These are phyloP conservation scores for Posidonia australis DNA, from an alignment of 106 monocot genomes.

Conservation along the genomic window DNA sequence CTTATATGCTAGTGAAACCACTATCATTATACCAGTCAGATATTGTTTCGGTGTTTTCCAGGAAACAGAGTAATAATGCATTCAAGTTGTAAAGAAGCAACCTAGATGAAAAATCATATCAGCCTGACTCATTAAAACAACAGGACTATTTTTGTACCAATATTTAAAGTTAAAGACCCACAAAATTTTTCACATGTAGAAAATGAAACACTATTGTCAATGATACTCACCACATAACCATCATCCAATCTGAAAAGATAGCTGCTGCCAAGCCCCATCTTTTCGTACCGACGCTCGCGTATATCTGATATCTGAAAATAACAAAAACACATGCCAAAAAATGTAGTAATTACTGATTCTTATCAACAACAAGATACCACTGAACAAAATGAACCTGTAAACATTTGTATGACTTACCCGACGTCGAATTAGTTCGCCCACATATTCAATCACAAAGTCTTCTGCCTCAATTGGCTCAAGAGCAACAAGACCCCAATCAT, in stretches of 20 bases:
- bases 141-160: no score
- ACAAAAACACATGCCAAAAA: background rate
- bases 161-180: no score
- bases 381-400: background rate
- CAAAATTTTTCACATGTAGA: no score
- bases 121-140: no score
- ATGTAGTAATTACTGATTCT: background rate
- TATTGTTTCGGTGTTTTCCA: no score
- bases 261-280: slow-evolving; percentile 97
- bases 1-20: no score
- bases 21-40: no score
- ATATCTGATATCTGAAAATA: slow-evolving; percentile 77
- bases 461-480: slow-evolving; percentile 97
- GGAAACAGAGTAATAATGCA: no score
- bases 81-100: no score
- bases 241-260: slow-evolving; percentile 98
- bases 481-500: slow-evolving; percentile 98
- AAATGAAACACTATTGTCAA: no score
- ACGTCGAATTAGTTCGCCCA: slow-evolving; percentile 79
- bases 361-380: background rate
- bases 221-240: slow-evolving; percentile 71
- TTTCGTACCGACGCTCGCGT: slow-evolving; percentile 80
- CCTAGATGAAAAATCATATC: no score
- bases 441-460: slow-evolving; percentile 99
- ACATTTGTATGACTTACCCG: slow-evolving; percentile 28